Base-by-base conservation (phyloP, 495 filamentous ascomycete genomes). In the Podospora didyma region DNA sequence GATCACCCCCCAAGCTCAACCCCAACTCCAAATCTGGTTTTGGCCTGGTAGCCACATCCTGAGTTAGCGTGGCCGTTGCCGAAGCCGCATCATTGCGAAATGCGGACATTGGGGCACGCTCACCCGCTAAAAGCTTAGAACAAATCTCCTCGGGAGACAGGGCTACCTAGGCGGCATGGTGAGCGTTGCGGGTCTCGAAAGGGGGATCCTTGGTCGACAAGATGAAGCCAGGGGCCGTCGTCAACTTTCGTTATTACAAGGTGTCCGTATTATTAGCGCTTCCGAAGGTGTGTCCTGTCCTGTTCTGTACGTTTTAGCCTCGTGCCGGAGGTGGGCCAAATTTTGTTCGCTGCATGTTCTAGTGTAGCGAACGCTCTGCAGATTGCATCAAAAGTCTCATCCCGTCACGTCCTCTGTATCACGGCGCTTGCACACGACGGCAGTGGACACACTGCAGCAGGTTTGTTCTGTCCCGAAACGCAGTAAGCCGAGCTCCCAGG, bases 141-240 rank as follows among this genome's bases (percentile, higher is more conserved):
- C 52, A 44, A 54, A 54, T 46, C 46, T 54, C 42, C 52, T 46
- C 46, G 41, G 52, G 52, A 53, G 35, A 17, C 52, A 54, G 41
- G 42, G 52, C 42, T 34, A 41, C 41, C 22, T 17, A 21, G 49
- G 24, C 24, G 17, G 26, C 26, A 31, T 9, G 26, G 26, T 31
- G 26, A 31, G 26, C 26, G 26, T 31, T 31, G 26, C 26, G 26
- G 26, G 26, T 31, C 26, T 31, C 26, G 4, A 31, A 31, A 9
- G 9, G 26, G 9, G 49, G 17, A 14, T 28, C 49, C n/a, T n/a
- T n/a, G n/a, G 16, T 34, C 49, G 24, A 10, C 24, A 10, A 37
- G 26, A 31, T 31, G 26, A 31, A 9, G 4, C 3, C 26, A 31
- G 26, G 26, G 26, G 26, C 4, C 26, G 26, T 31, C 26, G 9